Percentiles rank a stretch among this genome's conserved stretches.
phyloP scores from a whole-genome alignment of 371 early-diverging fungal genomes.

The Haplosporangium sp. region DNA sequence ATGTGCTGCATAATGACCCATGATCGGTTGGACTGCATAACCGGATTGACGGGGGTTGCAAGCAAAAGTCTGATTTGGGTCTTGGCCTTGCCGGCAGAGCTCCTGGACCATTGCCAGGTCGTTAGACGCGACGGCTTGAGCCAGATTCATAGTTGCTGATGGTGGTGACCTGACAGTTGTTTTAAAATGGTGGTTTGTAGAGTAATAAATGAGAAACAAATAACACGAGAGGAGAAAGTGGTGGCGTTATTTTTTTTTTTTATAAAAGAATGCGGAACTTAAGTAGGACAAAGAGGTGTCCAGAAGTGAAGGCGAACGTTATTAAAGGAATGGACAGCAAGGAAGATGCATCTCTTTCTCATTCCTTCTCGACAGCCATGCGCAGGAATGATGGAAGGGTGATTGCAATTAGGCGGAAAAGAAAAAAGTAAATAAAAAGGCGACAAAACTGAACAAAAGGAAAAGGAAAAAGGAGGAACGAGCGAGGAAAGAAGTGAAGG shows the following conservation, averaged over 20 bases:
- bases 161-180: too few species aligned
- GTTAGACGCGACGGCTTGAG: conserved; percentile 62
- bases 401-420: background rate
- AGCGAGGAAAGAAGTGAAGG: background rate
- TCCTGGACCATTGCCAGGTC: conserved; percentile 60
- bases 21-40: conserved; percentile 55
- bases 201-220: too few species aligned
- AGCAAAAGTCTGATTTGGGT: conserved; percentile 63
- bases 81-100: conserved; percentile 59
- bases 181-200: too few species aligned
- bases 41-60: conserved; percentile 57
- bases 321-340: too few species aligned
- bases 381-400: background rate
- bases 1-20: too few species aligned
- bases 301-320: too few species aligned
- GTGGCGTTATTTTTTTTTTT: background rate
- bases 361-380: background rate
- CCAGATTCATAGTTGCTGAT: conserved; percentile 66
- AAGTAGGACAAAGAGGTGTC: too few species aligned
- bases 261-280: too few species aligned
- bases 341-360: too few species aligned
- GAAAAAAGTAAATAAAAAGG: conserved; percentile 2
- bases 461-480: background rate
- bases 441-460: background rate
- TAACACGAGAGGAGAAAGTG: background rate